Percentiles rank a stretch among this genome's conserved stretches.
phyloP scores from a whole-genome alignment of 306 rosid species.

The Leucaena leucocephala region DNA sequence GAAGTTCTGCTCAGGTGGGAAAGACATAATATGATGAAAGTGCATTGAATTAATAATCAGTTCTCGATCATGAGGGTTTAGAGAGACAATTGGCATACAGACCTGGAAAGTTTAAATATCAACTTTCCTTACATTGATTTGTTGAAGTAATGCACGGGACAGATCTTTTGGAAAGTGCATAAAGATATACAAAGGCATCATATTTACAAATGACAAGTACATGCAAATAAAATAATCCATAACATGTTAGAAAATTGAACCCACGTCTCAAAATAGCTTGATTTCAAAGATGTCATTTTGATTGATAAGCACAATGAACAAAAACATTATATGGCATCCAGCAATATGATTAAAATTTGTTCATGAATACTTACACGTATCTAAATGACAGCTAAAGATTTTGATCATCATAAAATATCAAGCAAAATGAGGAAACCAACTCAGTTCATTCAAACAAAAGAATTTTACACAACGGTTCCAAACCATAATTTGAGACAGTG shows the following conservation, averaged over 20 bases:
- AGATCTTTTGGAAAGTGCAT: not conserved
- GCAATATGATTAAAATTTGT: slow-evolving; percentile 1
- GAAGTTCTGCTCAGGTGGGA: not conserved
- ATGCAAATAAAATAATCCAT: slow-evolving; percentile 10
- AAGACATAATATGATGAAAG: not conserved
- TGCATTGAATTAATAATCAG: slow-evolving; percentile 9
- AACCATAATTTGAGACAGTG: slow-evolving; percentile 3
- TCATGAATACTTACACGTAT: slow-evolving; percentile 5
- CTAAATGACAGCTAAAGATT: slow-evolving; percentile 14
- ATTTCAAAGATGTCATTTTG: slow-evolving; percentile 26
- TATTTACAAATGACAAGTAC: not conserved
- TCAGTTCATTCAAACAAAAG: slow-evolving; percentile 14
- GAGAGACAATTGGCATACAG: slow-evolving; percentile 12
- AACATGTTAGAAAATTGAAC: slow-evolving; percentile 24
- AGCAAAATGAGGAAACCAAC: slow-evolving; percentile 13
- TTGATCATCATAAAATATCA: not conserved
- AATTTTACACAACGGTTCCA: slow-evolving; percentile 12
- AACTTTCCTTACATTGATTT: slow-evolving; percentile 22
- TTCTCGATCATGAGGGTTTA: not conserved
- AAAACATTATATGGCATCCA: not conserved
- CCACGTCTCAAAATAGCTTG: slow-evolving; percentile 17
- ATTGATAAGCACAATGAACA: not conserved
- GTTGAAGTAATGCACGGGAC: not conserved
- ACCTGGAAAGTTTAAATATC: slow-evolving; percentile 1
- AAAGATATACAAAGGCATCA: not conserved